Base-by-base conservation (phyloP, 1,139 yeast species). In the Taphrina confusa region DNA sequence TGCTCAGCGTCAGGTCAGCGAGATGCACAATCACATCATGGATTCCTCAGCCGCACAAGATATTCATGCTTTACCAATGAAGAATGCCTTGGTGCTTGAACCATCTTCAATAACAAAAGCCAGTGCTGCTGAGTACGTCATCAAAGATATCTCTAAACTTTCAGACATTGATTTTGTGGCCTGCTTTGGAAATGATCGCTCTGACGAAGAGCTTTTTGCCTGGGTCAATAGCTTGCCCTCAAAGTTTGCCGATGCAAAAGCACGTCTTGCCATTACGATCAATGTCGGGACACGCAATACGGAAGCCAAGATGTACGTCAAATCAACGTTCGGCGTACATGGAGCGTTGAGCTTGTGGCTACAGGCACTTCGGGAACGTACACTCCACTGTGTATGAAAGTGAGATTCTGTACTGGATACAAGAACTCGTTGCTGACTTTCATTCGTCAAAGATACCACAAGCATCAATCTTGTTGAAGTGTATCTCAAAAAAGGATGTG, bases 11-110 rank as follows among this genome's bases (percentile, higher is more conserved):
- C 79, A 85, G 14, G 81, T 89, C 75, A 97, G 97, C 49, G 97
- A 90, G 67, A 80, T 87, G 62, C 84, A 90, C 60, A 85, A 90
- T 39, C 92, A 90, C 70, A 82, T 91, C 61, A 90, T 91, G 72
- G 94, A 86, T 37, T 75, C 85, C 27, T 88, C 83, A 69, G 80
- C 80, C 16, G 75, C 74, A 23, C 81, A 78, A 55, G 85, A 85
- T 30, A 78, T 90, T 6, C 96, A 89, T 71, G 96, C 97, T 1
- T 81, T 87, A 25, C 77, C 87, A 57, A 80, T 85, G 60, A 82
- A 85, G 64, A 81, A 82, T 65, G 81, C 82, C 50, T 83, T 88
- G n/a, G 81, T 85, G 57, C 89, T 87, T 67, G 77, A 76, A 65
- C 55, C 64, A 42, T 78, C 78, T 63, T 74, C 77, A 58, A 80